Evolutionary conservation across 106 monocot species (phyloP).

Genomic region (Acanthochlamys bracteata): DNA sequence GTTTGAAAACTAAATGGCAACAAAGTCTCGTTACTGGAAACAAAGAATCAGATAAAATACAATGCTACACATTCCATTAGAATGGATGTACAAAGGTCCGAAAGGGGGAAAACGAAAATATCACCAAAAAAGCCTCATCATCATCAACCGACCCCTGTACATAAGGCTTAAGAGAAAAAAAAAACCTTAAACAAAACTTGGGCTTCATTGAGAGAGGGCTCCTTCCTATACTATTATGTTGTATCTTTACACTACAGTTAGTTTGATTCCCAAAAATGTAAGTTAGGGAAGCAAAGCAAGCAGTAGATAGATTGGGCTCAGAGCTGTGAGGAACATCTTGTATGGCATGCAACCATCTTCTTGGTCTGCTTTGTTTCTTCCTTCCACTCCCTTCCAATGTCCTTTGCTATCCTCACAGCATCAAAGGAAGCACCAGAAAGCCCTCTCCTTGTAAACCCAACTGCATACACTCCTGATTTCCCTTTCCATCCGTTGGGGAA

Average conservation of each 20-base stretch:
- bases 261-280: background rate
- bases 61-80: no score
- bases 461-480: slow-evolving; percentile 31
- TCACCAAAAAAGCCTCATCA: slow-evolving; percentile 20
- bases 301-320: background rate
- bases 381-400: slow-evolving; percentile 34
- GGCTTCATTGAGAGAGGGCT: slow-evolving; percentile 30
- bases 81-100: slow-evolving; percentile 10
- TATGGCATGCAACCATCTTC: slow-evolving; percentile 23
- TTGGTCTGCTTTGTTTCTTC: slow-evolving; percentile 34
- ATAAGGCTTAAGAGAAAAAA: slow-evolving; percentile 5
- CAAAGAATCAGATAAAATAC: no score
- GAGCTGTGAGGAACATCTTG: slow-evolving; percentile 30
- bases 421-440: slow-evolving; percentile 42
- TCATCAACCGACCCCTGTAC: slow-evolving; percentile 20
- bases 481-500: slow-evolving; percentile 54
- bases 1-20: no score
- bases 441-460: slow-evolving; percentile 42
- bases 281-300: background rate
- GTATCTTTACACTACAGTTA: background rate
- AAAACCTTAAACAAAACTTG: slow-evolving; percentile 8
- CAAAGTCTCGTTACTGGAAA: no score
- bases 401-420: slow-evolving; percentile 25
- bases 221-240: background rate
- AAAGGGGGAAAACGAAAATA: background rate